Evolutionary conservation across 176 grass and related monocot genomes (phyloP).

Genomic region (Musa beccarii): DNA sequence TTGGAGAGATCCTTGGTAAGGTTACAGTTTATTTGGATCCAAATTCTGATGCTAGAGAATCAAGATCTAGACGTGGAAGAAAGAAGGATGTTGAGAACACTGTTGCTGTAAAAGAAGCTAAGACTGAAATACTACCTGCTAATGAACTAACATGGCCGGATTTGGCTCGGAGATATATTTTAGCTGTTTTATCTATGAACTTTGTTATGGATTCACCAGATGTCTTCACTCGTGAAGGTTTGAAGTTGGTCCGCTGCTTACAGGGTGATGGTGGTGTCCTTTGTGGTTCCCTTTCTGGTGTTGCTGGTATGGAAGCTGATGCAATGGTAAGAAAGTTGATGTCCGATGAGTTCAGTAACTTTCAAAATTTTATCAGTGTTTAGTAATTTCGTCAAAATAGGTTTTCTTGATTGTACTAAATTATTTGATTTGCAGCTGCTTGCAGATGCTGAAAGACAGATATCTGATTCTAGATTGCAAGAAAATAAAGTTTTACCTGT

Average conservation of each 20-base stretch:
- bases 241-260: conserved; percentile 86
- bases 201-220: conserved; percentile 77
- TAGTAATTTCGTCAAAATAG: background rate
- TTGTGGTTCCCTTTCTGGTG: conserved; percentile 75
- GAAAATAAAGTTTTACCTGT: conserved; percentile 56
- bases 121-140: conserved; percentile 64
- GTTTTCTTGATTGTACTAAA: conserved; percentile 13
- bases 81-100: conserved; percentile 69
- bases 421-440: conserved; percentile 72
- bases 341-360: background rate
- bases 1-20: conserved; percentile 60
- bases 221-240: conserved; percentile 73
- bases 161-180: conserved; percentile 81
- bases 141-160: conserved; percentile 95
- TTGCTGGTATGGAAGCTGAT: conserved; percentile 90
- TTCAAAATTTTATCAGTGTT: too few relatives aligned
- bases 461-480: conserved; percentile 47
- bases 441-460: conserved; percentile 73
- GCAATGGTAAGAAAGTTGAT: conserved; percentile 56
- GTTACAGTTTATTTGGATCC: conserved; percentile 82
- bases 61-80: conserved; percentile 78
- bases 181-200: conserved; percentile 58
- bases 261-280: conserved; percentile 88
- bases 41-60: conserved; percentile 72
- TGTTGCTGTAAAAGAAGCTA: conserved; percentile 53